Evolutionary conservation across 2,329 filamentous ascomycete genomes (phyloP).

Genomic region (Sordariomycetes sp.): DNA sequence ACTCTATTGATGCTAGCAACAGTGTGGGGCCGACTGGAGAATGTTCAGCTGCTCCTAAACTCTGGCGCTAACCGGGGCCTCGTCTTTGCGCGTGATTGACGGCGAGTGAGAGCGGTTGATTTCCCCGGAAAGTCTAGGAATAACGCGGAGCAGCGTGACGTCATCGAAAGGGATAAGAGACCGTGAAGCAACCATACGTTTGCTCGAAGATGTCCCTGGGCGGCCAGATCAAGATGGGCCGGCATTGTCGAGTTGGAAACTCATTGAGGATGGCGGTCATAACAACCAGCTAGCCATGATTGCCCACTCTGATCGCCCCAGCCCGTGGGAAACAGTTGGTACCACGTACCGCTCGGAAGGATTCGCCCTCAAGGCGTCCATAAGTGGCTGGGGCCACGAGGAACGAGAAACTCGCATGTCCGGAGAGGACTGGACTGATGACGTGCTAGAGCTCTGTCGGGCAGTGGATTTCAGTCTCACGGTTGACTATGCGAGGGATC

Average conservation of each 20-base stretch:
- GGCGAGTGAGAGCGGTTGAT: not conserved
- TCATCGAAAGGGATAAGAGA: not conserved
- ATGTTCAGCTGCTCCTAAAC: not conserved
- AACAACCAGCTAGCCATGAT: not conserved
- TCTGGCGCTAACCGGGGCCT: not conserved
- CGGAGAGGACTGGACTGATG: not conserved
- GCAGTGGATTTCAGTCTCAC: not conserved
- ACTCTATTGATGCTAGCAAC: not conserved
- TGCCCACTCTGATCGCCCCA: not conserved
- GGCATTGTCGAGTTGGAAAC: not conserved
- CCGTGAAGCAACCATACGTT: not conserved
- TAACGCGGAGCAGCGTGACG: not conserved
- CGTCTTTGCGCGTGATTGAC: not conserved
- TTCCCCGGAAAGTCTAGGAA: not conserved
- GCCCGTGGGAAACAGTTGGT: not conserved
- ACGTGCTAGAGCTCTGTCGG: not conserved
- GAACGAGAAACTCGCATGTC: not conserved
- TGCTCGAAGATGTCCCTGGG: not conserved
- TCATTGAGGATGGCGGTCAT: not conserved
- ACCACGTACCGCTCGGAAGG: not conserved
- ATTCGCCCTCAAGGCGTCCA: not conserved
- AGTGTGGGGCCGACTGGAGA: not conserved
- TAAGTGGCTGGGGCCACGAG: not conserved
- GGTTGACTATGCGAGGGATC: not conserved
- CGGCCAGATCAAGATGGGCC: not conserved